A percentile compares a stretch with the other conserved stretches of the same genome.
Evolutionary conservation across 257 asterid genomes (phyloP).

Genomic region (Verbascum thapsus): DNA sequence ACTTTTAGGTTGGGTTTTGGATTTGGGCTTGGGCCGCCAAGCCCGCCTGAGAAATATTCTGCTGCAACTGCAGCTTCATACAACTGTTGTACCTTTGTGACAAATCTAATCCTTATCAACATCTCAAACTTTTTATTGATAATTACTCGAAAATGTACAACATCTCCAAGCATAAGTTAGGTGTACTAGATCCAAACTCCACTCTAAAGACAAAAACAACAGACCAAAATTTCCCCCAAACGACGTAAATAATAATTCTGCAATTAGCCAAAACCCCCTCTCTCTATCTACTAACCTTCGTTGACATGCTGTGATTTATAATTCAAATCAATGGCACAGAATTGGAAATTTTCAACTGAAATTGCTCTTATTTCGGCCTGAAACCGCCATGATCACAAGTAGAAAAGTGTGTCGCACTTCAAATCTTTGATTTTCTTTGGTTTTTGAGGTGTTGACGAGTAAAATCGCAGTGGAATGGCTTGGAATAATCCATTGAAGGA

Average conservation of each 20-base stretch:
- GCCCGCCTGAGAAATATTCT: background rate
- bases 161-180: background rate
- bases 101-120: slow-evolving; percentile 24
- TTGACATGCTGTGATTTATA: background rate
- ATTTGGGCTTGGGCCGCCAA: background rate
- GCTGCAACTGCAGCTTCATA: background rate
- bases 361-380: slow-evolving; percentile 14
- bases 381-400: slow-evolving; percentile 28
- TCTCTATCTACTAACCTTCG: slow-evolving; percentile 14
- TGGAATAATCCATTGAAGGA: slow-evolving; percentile 61
- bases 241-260: slow-evolving; percentile 3
- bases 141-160: slow-evolving; percentile 4
- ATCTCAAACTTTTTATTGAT: too few relatives aligned
- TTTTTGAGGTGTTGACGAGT: slow-evolving; percentile 18
- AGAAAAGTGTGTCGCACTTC: too few relatives aligned
- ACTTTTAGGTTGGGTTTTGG: slow-evolving; percentile 28
- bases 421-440: too few relatives aligned
- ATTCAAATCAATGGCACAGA: slow-evolving; percentile 2
- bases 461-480: slow-evolving; percentile 34
- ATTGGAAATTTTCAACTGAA: slow-evolving; percentile 18
- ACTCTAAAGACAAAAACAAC: background rate
- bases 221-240: background rate
- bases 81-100: background rate
- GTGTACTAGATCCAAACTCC: slow-evolving; percentile 14
- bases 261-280: slow-evolving; percentile 28